Evolutionary conservation across 1,139 yeast genomes (phyloP).

Genomic region (Arxiozyma bovina): DNA sequence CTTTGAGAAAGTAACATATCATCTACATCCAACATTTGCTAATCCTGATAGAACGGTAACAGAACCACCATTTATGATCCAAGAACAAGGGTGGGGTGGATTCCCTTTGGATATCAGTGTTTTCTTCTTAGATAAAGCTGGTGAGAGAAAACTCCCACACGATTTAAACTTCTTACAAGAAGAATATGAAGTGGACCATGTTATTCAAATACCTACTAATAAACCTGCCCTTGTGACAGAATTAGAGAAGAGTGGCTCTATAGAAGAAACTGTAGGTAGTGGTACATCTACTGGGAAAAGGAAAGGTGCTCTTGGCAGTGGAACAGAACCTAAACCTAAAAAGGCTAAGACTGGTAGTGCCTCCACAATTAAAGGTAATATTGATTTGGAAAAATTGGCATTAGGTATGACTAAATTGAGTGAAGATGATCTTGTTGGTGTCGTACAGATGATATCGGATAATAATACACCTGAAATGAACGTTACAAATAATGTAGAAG

Average conservation of each 20-base stretch:
- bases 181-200: conserved; percentile 70
- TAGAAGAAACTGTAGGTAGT: conserved; percentile 31
- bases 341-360: conserved; percentile 44
- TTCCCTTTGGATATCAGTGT: conserved; percentile 79
- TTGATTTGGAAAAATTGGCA: conserved; percentile 86
- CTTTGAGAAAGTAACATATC: conserved; percentile 86
- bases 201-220: conserved; percentile 63
- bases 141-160: conserved; percentile 78
- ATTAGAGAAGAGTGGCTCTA: conserved; percentile 72
- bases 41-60: conserved; percentile 79
- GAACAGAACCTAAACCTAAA: conserved; percentile 45
- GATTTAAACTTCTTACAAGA: conserved; percentile 81
- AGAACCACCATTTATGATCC: conserved; percentile 79
- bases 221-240: conserved; percentile 67
- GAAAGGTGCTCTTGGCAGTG: conserved; percentile 32
- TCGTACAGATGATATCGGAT: conserved; percentile 96
- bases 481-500: conserved; percentile 89
- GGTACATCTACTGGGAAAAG: conserved; percentile 25
- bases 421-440: conserved; percentile 89
- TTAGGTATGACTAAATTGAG: conserved; percentile 78
- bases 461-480: conserved; percentile 94
- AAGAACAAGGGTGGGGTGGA: conserved; percentile 98
- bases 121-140: conserved; percentile 74
- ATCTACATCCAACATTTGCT: conserved; percentile 88
- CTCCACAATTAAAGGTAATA: conserved; percentile 51